A percentile compares a stretch with the other conserved stretches of the same genome.
Conservation (phyloP, 2,329 filamentous ascomycete species). For the Colletotrichum scovillei region DNA sequence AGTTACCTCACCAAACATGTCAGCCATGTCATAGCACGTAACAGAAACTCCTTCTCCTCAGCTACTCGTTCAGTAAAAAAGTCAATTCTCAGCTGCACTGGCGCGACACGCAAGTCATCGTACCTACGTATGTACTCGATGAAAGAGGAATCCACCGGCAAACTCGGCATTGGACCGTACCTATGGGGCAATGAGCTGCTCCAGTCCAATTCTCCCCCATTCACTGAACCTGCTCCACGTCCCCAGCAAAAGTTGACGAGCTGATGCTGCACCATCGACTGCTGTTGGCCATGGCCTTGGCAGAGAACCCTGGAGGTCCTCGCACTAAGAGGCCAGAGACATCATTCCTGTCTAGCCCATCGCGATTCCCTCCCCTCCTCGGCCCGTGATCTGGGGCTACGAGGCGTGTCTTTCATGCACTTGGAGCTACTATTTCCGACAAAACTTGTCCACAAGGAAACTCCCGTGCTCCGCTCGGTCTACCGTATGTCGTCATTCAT, state of each 20-base stretch:
- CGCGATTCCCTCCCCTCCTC: constrained; percentile 6
- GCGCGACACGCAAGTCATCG: neutral
- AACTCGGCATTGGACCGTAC: constrained; percentile 20
- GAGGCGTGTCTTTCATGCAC: constrained; percentile 1
- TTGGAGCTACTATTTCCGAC: neutral
- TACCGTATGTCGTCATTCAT: constrained; percentile 32
- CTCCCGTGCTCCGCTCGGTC: constrained; percentile 13
- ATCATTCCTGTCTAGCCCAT: constrained; percentile 11
- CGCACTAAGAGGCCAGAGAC: neutral
- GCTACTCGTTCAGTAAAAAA: neutral
- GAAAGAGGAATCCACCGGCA: constrained; percentile 20
- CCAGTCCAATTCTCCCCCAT: neutral
- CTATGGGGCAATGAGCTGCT: too few relatives aligned
- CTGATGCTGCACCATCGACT: neutral
- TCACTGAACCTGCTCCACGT: constrained; percentile 4
- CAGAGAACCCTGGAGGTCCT: constrained; percentile 10
- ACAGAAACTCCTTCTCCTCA: neutral
- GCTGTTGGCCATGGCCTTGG: constrained; percentile 17
- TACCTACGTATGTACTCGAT: neutral
- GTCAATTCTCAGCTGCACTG: neutral
- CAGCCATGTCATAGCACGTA: constrained; percentile 7
- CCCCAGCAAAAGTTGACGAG: neutral
- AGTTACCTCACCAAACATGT: neutral
- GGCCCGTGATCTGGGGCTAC: constrained; percentile 16
- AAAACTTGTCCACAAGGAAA: neutral